These are phyloP conservation scores for Nicotiana sylvestris DNA, from an alignment of 257 asterid genomes.

Conservation along the genomic window DNA sequence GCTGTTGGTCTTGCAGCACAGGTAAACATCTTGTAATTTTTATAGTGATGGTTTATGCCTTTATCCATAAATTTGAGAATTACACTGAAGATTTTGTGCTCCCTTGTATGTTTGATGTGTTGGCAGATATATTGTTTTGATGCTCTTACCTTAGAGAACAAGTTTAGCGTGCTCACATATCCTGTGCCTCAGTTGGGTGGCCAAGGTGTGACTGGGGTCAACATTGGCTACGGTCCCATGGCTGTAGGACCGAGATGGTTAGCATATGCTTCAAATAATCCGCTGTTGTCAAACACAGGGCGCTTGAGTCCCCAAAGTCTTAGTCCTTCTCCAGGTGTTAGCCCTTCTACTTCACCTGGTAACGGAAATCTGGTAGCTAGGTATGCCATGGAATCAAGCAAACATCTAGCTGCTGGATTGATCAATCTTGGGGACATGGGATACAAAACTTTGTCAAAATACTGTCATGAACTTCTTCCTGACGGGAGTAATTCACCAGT, in stretches of 20 bases:
- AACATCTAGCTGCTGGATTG: constrained; percentile 46
- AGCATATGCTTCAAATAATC: constrained; percentile 48
- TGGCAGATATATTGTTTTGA: constrained; percentile 54
- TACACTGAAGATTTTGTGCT: neutral
- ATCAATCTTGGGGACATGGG: constrained; percentile 50
- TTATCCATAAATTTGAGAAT: neutral
- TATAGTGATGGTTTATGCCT: neutral
- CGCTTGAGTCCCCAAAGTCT: constrained; percentile 51
- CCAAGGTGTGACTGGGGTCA: constrained; percentile 36
- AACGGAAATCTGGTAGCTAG: constrained; percentile 46
- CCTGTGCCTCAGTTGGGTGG: constrained; percentile 45
- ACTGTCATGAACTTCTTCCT: constrained; percentile 44
- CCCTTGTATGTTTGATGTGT: constrained; percentile 15
- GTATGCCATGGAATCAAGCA: constrained; percentile 53
- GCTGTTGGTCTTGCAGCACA: constrained; percentile 53
- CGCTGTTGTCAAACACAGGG: constrained; percentile 34
- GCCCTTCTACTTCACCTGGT: constrained; percentile 56
- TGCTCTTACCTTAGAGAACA: constrained; percentile 45
- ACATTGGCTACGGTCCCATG: constrained; percentile 50
- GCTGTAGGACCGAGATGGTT: constrained; percentile 50
- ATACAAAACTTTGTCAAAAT: constrained; percentile 41
- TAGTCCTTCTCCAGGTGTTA: constrained; percentile 52
- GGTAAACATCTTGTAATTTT: constrained; percentile 22
- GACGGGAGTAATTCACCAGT: constrained; percentile 40
- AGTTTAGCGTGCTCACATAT: constrained; percentile 44